These are phyloP conservation scores for Neospora caninum DNA, from an alignment of 169 alveolate genomes.

Conservation along the genomic window DNA sequence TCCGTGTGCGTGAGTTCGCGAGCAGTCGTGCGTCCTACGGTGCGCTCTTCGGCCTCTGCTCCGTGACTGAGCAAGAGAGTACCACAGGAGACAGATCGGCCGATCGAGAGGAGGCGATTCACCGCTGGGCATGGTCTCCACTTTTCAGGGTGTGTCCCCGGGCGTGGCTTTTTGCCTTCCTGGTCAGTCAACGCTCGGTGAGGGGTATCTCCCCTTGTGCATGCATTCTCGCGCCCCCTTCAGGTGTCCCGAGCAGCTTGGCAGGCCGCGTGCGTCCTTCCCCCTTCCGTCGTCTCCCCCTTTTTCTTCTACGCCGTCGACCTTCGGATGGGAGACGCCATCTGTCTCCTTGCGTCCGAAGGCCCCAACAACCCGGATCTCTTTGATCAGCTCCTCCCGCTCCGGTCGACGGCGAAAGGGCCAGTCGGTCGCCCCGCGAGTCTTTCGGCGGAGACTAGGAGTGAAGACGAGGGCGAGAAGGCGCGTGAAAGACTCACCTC, in stretches of 20 bases:
- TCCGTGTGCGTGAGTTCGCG: no score
- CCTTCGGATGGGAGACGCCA: conserved; percentile 29
- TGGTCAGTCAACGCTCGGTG: no score
- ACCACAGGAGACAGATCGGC: no score
- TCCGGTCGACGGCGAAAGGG: not conserved
- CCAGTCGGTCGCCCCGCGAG: not conserved
- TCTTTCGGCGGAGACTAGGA: not conserved
- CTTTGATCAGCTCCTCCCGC: not conserved
- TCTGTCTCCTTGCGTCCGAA: conserved; percentile 22
- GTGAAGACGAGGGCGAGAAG: not conserved
- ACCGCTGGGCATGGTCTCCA: no score
- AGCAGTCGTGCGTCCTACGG: no score
- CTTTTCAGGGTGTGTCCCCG: no score
- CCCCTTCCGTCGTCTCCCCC: conserved; percentile 32
- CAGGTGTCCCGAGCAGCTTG: conserved; percentile 41
- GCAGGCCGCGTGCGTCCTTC: conserved; percentile 35
- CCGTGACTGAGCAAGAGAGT: no score
- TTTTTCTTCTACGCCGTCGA: conserved; percentile 24
- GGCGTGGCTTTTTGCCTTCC: no score
- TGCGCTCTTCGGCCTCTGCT: no score
- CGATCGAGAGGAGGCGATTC: no score
- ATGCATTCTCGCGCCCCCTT: no score
- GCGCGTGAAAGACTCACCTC: not conserved
- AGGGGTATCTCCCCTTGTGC: no score
- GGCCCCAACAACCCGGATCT: not conserved